Percentiles rank a stretch among this genome's conserved stretches.
These are phyloP conservation scores for Oldenlandia corymbosa DNA, from an alignment of 257 asterid genomes.

Conservation along the genomic window DNA sequence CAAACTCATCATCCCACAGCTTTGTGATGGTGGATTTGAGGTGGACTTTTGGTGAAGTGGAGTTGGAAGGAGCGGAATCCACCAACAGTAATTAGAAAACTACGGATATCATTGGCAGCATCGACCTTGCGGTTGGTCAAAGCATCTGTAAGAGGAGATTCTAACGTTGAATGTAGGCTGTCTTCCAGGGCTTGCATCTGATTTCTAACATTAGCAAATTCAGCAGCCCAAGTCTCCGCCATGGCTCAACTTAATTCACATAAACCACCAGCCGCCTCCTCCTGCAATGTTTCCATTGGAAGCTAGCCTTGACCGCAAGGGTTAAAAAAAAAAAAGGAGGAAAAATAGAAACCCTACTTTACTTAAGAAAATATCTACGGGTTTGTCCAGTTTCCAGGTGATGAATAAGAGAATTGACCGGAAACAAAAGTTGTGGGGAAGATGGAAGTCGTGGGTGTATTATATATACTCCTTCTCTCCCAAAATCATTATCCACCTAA, in stretches of 20 bases:
- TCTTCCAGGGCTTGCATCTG: slow-evolving; percentile 97
- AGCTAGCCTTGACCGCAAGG: too few species aligned
- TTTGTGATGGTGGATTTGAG: slow-evolving; percentile 69
- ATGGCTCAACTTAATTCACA: slow-evolving; percentile 92
- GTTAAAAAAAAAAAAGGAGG: too few species aligned
- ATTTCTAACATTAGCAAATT: slow-evolving; percentile 95
- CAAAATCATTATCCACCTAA: too few species aligned
- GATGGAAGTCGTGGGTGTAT: too few species aligned
- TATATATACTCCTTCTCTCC: too few species aligned
- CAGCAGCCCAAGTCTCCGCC: slow-evolving; percentile 94
- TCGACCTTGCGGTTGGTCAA: slow-evolving; percentile 75
- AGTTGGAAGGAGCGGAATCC: slow-evolving; percentile 78
- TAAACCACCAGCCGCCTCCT: slow-evolving; percentile 99
- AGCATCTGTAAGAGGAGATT: slow-evolving; percentile 91
- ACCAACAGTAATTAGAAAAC: slow-evolving; percentile 78
- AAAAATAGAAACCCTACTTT: too few species aligned
- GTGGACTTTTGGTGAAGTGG: slow-evolving; percentile 76
- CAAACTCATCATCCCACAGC: slow-evolving; percentile 94
- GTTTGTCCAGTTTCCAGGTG: too few species aligned
- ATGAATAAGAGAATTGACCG: too few species aligned
- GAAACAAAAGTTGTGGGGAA: too few species aligned
- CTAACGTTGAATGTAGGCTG: slow-evolving; percentile 93
- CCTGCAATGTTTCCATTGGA: too few species aligned
- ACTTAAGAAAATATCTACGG: too few species aligned
- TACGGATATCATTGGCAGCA: slow-evolving; percentile 89